Percentiles rank a stretch among this genome's conserved stretches.
These are phyloP conservation scores for Syzygium aqueum DNA, from an alignment of 345 rosid species.

Conservation along the genomic window DNA sequence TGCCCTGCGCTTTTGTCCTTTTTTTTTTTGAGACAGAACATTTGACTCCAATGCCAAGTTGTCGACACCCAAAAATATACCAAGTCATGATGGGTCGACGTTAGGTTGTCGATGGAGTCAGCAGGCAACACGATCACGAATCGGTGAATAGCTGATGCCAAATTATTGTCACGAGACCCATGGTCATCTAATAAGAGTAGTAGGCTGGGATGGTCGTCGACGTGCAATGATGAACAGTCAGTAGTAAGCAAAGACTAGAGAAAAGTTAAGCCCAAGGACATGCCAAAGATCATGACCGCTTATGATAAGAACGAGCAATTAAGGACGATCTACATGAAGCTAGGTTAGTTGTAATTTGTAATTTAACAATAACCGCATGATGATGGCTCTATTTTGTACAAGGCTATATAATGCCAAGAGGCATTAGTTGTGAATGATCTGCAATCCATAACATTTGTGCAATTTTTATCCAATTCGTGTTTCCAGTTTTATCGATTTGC, in stretches of 20 bases:
- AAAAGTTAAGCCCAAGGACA: neutral
- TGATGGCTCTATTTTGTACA: rapidly evolving
- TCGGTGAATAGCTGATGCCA: neutral
- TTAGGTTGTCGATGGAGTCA: neutral
- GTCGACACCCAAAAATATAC: neutral
- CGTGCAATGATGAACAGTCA: rapidly evolving
- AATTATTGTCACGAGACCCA: neutral
- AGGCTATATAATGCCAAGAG: neutral
- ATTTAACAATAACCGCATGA: too few species aligned
- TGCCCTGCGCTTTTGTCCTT: too few species aligned
- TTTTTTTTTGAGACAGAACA: neutral
- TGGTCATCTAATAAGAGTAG: neutral
- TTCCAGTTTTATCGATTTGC: too few species aligned
- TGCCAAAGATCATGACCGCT: rapidly evolving
- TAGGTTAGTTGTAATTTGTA: rapidly evolving
- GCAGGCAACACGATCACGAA: rapidly evolving
- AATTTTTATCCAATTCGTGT: neutral
- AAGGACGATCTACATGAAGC: neutral
- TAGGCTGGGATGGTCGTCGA: neutral
- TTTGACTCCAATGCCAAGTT: too few species aligned
- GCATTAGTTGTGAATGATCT: too few species aligned
- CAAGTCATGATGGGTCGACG: neutral
- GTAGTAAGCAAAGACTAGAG: rapidly evolving
- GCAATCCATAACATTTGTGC: neutral
- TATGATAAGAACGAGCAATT: neutral